These are phyloP conservation scores for Marsdenia floribunda DNA, from an alignment of 257 asterid species.

Conservation along the genomic window DNA sequence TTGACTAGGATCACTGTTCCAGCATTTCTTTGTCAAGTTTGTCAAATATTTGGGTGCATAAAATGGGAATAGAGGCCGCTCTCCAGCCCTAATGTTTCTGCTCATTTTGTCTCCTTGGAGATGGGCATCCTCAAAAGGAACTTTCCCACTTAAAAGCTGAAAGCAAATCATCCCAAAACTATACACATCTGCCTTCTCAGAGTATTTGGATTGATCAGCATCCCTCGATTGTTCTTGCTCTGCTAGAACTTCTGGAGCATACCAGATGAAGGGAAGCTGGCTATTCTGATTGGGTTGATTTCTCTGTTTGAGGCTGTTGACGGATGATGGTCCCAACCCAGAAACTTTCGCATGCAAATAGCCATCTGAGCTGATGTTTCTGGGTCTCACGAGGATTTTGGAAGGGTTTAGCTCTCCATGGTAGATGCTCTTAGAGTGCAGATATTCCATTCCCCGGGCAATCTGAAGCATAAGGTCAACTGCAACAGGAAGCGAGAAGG, in stretches of 20 bases:
- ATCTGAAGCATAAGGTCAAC: slow-evolving; percentile 85
- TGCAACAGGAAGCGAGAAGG: slow-evolving; percentile 65
- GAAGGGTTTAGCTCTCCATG: slow-evolving; percentile 76
- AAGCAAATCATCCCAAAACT: slow-evolving; percentile 91
- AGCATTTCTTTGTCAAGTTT: slow-evolving; percentile 39
- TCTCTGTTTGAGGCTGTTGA: slow-evolving; percentile 28
- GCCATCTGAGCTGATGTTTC: slow-evolving; percentile 45
- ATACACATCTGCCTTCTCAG: slow-evolving; percentile 74
- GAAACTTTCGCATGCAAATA: slow-evolving; percentile 63
- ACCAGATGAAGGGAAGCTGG: slow-evolving; percentile 49
- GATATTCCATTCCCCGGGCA: slow-evolving; percentile 94
- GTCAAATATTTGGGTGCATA: slow-evolving; percentile 56
- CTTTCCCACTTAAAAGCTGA: slow-evolving; percentile 78
- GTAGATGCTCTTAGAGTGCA: slow-evolving; percentile 59
- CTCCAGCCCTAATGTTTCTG: slow-evolving; percentile 75
- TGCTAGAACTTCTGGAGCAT: slow-evolving; percentile 74
- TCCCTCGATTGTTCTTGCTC: slow-evolving; percentile 41
- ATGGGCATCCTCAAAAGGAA: slow-evolving; percentile 82
- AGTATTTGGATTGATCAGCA: slow-evolving; percentile 24
- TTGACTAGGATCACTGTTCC: slow-evolving; percentile 40
- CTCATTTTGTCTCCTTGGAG: slow-evolving; percentile 89
- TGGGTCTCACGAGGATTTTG: slow-evolving; percentile 51
- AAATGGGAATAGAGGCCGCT: slow-evolving; percentile 85
- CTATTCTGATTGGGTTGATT: slow-evolving; percentile 33
- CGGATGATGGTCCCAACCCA: slow-evolving; percentile 47